Evolutionary conservation across 108 stramenopile species (phyloP).

Genomic region (Skeletonema tropicum): DNA sequence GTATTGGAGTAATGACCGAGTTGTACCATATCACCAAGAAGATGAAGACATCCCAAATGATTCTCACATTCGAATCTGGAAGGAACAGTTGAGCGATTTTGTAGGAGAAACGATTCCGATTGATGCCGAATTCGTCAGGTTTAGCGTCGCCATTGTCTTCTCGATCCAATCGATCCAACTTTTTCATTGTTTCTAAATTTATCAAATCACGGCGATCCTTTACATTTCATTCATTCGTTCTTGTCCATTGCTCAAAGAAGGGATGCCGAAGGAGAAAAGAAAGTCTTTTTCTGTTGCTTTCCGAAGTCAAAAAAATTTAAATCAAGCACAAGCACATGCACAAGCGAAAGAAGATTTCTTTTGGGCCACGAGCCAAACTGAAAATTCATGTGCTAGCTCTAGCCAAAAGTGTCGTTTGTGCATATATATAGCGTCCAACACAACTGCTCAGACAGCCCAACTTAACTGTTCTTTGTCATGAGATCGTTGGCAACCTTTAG

Average conservation of each 20-base stretch:
- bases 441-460: too few species aligned
- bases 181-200: neutral
- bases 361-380: too few species aligned
- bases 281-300: too few species aligned
- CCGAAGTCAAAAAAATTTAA: too few species aligned
- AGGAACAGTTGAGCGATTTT: conserved; percentile 22
- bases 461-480: too few species aligned
- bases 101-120: neutral
- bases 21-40: conserved; percentile 60
- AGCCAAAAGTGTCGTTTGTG: too few species aligned
- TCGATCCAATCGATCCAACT: neutral
- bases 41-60: conserved; percentile 51
- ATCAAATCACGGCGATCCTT: neutral
- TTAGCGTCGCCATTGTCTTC: neutral
- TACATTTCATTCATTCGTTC: neutral
- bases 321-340: too few species aligned
- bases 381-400: too few species aligned
- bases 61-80: conserved; percentile 37
- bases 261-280: neutral
- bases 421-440: too few species aligned
- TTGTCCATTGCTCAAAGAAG: neutral
- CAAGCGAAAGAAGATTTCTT: too few species aligned
- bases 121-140: neutral
- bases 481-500: too few species aligned
- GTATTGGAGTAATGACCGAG: conserved; percentile 45